Conservation (phyloP, 2,329 filamentous ascomycete genomes). For the Aspergillus pseudoterreus region DNA sequence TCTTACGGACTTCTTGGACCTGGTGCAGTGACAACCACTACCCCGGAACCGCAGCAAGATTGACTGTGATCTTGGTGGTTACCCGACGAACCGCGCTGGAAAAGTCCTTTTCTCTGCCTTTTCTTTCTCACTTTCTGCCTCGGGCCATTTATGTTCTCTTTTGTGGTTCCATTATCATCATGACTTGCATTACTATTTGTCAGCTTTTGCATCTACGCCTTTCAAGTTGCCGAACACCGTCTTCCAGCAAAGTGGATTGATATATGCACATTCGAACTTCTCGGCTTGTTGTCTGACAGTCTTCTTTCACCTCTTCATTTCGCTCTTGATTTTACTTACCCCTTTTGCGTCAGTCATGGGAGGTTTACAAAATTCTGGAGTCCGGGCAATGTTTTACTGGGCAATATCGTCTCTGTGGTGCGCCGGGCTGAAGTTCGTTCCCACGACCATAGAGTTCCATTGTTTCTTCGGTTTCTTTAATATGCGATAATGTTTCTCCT, state of each 20-base stretch:
- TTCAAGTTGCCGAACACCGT: constrained; percentile 20
- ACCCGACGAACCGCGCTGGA: constrained; percentile 53
- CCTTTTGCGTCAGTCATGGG: constrained; percentile 24
- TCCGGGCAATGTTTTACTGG: constrained; percentile 33
- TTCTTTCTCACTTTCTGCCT: constrained; percentile 8
- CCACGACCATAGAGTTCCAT: constrained; percentile 30
- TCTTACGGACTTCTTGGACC: constrained; percentile 49
- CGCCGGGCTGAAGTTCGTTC: constrained; percentile 26
- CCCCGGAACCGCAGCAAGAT: constrained; percentile 54
- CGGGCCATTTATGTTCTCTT: constrained; percentile 13
- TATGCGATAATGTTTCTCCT: constrained; percentile 12
- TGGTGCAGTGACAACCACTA: constrained; percentile 34
- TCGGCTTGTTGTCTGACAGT: constrained; percentile 14
- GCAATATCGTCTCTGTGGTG: constrained; percentile 27
- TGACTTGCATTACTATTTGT: constrained; percentile 21
- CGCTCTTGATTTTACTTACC: constrained; percentile 10
- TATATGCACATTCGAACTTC: constrained; percentile 22
- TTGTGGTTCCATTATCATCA: constrained; percentile 14
- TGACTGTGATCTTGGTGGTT: constrained; percentile 48
- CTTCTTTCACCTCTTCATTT: constrained; percentile 8
- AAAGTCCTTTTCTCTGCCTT: constrained; percentile 24
- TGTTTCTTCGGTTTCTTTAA: constrained; percentile 16
- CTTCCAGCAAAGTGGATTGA: constrained; percentile 21
- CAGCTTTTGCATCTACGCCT: constrained; percentile 19
- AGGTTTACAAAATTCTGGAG: constrained; percentile 32